Conservation (phyloP, 306 rosid species). For the Glycine soja region DNA sequence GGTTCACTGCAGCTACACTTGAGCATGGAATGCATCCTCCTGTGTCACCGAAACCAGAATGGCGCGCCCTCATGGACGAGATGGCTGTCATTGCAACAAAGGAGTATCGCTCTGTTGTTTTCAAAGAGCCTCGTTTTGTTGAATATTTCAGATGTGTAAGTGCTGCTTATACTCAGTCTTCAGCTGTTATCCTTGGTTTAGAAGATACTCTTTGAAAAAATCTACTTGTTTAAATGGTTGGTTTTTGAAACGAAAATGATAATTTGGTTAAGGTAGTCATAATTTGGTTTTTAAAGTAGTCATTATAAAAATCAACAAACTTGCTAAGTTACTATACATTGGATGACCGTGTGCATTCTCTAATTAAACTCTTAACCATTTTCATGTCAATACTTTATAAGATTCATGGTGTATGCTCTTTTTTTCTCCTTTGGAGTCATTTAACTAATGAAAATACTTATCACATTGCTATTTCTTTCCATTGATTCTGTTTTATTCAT, state of each 20-base stretch:
- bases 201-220: conserved; percentile 1
- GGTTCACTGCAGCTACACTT: conserved; percentile 95
- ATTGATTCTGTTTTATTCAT: not conserved
- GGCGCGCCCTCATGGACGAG: conserved; percentile 97
- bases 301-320: not conserved
- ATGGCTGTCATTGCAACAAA: conserved; percentile 91
- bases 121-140: conserved; percentile 93
- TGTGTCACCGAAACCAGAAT: conserved; percentile 87
- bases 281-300: not conserved
- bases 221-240: not conserved
- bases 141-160: conserved; percentile 95
- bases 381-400: not conserved
- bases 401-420: not conserved
- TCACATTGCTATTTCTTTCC: conserved; percentile 1
- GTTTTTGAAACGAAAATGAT: not conserved
- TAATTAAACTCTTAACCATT: no score
- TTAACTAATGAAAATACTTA: conserved; percentile 2
- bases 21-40: conserved; percentile 99
- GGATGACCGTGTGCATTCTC: no score
- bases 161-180: conserved; percentile 14
- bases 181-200: not conserved
- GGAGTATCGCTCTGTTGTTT: conserved; percentile 93
- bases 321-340: no score
- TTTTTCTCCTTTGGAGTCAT: not conserved
- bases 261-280: not conserved